Evolutionary conservation across 306 rosid species (phyloP), one percentile per base, ranked within the genome.

Genomic region (Sicyos edulis): DNA sequence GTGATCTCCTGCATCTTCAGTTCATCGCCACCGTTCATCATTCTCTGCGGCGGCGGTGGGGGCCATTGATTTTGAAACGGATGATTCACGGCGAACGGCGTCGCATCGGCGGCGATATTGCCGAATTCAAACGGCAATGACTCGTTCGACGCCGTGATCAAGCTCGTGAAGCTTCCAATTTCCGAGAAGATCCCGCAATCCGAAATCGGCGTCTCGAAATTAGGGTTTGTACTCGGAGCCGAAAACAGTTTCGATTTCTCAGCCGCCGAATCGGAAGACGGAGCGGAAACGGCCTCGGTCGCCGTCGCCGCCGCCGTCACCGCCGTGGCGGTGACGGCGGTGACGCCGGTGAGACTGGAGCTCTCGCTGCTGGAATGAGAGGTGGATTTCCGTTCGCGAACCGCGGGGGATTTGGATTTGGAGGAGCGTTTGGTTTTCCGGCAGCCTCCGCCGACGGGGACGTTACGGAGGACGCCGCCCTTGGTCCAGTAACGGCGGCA

Each of bases 401-500:
- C 53, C 10, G 89, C 21, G 8, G 77, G 44, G 1, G 72, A 19
- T 20, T 84, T 85, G 0, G 84, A 74, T 14, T 92, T 88, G 5
- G 72, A 67, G 4, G 96, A 83, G 8, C 98, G 97, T 53, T 93
- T 93, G 7, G 98, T 79, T 80, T 93, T 93, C 8, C 98, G 92
- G 77, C 92, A 90, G 1, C 97, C 98, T 0, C 98, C 98, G 8
- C 98, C 98, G 78, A 93, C 87, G 8, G 98, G 98, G 56, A 93
- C 98, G 92, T 90, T 93, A 29, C 98, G 96, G 74, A 93, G 98
- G 78, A 93, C 97, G 40, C 98, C 98, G 24, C 98, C 98, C 71
- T 87, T 90, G 53, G 98, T 93, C 98, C 98, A 93, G 85, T 93
- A 93, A 4, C 98, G 87, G 7, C 98, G 96, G 81, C 98, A 93